phyloP scores from a whole-genome alignment of 306 rosid genomes.

The Rubus idaeus region DNA sequence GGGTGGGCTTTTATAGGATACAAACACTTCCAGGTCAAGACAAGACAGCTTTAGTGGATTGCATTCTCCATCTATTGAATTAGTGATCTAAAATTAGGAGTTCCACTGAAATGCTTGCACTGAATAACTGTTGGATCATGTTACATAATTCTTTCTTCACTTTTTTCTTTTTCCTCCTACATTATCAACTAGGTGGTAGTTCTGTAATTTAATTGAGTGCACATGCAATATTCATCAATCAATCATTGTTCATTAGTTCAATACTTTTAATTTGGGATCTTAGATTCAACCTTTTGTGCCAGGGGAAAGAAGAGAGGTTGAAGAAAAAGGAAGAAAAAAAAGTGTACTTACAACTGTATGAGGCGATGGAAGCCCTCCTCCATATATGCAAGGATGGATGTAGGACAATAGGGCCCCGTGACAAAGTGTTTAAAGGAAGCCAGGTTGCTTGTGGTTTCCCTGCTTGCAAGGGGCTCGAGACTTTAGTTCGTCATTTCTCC shows the following conservation, averaged over 20 bases:
- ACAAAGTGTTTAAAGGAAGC: conserved; percentile 40
- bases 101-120: not conserved
- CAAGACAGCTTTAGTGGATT: not conserved
- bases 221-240: not conserved
- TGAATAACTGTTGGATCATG: not conserved
- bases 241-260: not conserved
- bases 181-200: not conserved
- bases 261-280: not conserved
- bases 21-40: too few relatives aligned
- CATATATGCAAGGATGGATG: conserved; percentile 64
- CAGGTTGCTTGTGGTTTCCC: conserved; percentile 41
- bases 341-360: conserved; percentile 48
- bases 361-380: conserved; percentile 55
- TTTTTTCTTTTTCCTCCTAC: not conserved
- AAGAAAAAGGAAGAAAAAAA: conserved; percentile 46
- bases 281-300: conserved; percentile 6
- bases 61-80: not conserved
- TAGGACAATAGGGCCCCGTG: conserved; percentile 51
- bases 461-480: conserved; percentile 59
- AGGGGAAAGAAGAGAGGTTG: conserved; percentile 43
- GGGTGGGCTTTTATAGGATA: not conserved
- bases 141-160: not conserved
- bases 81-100: not conserved
- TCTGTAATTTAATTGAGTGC: not conserved
- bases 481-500: conserved; percentile 51